These are phyloP conservation scores for Hymenoscyphus albidus DNA, from an alignment of 2,329 filamentous ascomycete genomes.

Conservation along the genomic window DNA sequence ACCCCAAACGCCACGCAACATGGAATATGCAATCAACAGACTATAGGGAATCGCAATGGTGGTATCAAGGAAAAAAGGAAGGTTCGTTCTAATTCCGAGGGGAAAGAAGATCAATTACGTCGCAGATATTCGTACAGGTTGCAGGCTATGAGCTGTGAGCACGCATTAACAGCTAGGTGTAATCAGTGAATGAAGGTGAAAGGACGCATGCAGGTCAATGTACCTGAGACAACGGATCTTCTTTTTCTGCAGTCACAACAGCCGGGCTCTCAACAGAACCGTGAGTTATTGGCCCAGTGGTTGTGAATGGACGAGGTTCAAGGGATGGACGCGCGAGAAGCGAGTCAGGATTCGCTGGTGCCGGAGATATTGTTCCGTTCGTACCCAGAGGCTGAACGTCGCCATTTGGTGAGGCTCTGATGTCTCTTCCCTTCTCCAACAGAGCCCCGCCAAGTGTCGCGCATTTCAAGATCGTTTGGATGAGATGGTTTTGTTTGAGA, in stretches of 20 bases:
- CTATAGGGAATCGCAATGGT: conserved; percentile 18
- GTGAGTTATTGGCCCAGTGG: conserved; percentile 54
- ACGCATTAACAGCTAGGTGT: conserved; percentile 33
- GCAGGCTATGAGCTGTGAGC: conserved; percentile 30
- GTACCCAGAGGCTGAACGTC: conserved; percentile 23
- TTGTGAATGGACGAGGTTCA: conserved; percentile 65
- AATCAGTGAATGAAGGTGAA: conserved; percentile 5
- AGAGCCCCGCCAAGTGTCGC: conserved; percentile 84
- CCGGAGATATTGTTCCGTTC: conserved; percentile 20
- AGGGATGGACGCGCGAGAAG: conserved; percentile 45
- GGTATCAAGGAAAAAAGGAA: conserved; percentile 20
- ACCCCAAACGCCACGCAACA: conserved; percentile 2
- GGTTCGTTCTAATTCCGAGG: conserved; percentile 5
- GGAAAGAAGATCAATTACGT: conserved; percentile 7
- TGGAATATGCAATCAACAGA: conserved; percentile 8
- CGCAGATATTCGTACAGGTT: conserved; percentile 8
- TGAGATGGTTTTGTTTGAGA: conserved; percentile 92
- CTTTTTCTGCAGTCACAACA: conserved; percentile 55
- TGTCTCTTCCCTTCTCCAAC: conserved; percentile 69
- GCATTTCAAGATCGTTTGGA: conserved; percentile 96
- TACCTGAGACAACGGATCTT: conserved; percentile 44
- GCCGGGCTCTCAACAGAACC: conserved; percentile 60
- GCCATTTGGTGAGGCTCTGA: conserved; percentile 38
- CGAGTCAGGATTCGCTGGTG: conserved; percentile 20
- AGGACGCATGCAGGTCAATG: conserved; percentile 16